Percentiles rank a stretch among this genome's conserved stretches.
phyloP scores from a whole-genome alignment of 345 rosid genomes.

The Euclidium syriacum region DNA sequence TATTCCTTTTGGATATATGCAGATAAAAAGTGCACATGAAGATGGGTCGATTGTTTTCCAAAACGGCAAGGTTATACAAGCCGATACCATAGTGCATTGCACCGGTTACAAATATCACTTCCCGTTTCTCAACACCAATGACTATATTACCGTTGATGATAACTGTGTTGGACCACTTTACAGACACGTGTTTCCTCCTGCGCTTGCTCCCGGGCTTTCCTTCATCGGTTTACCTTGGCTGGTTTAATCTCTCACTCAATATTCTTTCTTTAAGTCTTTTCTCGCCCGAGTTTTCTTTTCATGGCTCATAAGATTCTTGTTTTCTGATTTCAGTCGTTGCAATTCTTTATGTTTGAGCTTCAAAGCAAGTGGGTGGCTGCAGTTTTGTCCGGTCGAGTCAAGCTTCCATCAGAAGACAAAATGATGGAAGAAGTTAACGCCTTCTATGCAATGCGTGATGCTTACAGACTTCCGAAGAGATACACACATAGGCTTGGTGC shows the following conservation, averaged over 20 bases:
- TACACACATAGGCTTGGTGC: slow-evolving; percentile 50
- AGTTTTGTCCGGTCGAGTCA: slow-evolving; percentile 20
- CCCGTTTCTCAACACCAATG: slow-evolving; percentile 75
- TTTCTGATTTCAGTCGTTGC: slow-evolving; percentile 1
- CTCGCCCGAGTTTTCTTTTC: not conserved
- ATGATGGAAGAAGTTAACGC: slow-evolving; percentile 39
- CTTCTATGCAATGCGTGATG: slow-evolving; percentile 48
- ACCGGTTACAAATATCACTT: slow-evolving; percentile 86
- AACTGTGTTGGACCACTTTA: slow-evolving; percentile 81
- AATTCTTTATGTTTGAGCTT: slow-evolving; percentile 26
- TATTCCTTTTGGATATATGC: slow-evolving; percentile 6
- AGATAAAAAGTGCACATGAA: slow-evolving; percentile 53
- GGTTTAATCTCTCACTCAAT: slow-evolving; percentile 44
- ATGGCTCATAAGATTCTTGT: not conserved
- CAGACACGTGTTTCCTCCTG: slow-evolving; percentile 75
- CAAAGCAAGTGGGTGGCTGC: slow-evolving; percentile 38
- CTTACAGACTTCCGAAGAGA: slow-evolving; percentile 50
- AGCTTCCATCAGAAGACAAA: slow-evolving; percentile 17
- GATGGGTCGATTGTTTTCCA: slow-evolving; percentile 61
- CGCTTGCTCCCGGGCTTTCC: slow-evolving; percentile 66
- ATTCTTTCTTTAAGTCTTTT: slow-evolving; percentile 20
- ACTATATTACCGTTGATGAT: slow-evolving; percentile 60
- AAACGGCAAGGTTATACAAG: slow-evolving; percentile 46
- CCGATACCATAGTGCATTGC: slow-evolving; percentile 71
- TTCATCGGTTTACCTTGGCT: slow-evolving; percentile 82